These are phyloP conservation scores for Hygrocybe punicea DNA, from an alignment of 768 basidiomycete genomes.

Conservation along the genomic window DNA sequence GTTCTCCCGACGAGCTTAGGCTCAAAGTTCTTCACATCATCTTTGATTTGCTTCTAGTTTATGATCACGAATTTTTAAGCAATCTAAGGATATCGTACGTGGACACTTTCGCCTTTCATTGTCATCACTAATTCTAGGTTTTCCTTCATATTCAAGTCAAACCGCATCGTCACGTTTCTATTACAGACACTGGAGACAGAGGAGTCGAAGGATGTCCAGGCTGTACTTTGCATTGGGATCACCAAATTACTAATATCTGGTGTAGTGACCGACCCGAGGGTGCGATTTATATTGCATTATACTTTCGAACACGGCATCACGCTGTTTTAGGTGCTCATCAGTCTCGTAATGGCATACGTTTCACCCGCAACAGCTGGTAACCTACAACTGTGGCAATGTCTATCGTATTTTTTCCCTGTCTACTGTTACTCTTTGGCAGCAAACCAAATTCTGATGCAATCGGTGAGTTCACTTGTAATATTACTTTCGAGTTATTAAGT, in stretches of 20 bases:
- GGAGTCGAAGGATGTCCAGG: conserved; percentile 71
- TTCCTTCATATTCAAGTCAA: conserved; percentile 27
- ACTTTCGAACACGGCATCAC: not conserved
- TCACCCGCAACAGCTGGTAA: conserved; percentile 83
- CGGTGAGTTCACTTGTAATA: conserved; percentile 31
- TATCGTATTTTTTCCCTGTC: conserved; percentile 93
- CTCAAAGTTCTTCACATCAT: conserved; percentile 78
- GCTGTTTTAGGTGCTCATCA: conserved; percentile 25
- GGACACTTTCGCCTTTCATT: not conserved
- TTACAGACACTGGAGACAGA: conserved; percentile 55
- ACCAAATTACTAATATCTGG: conserved; percentile 87
- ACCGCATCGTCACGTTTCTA: conserved; percentile 45
- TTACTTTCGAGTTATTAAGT: not conserved
- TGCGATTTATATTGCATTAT: conserved; percentile 26
- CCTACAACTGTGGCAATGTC: conserved; percentile 83
- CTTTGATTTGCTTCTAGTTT: conserved; percentile 88
- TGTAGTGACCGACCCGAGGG: conserved; percentile 74
- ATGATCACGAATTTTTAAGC: conserved; percentile 75
- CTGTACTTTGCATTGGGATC: conserved; percentile 76
- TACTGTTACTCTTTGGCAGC: conserved; percentile 81
- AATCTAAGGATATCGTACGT: conserved; percentile 43
- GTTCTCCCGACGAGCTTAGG: conserved; percentile 72
- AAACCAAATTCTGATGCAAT: conserved; percentile 70
- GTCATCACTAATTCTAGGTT: not conserved
- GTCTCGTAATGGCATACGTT: conserved; percentile 62